Evolutionary conservation across 768 basidiomycete genomes (phyloP).

Genomic region (Amanita rubescens): DNA sequence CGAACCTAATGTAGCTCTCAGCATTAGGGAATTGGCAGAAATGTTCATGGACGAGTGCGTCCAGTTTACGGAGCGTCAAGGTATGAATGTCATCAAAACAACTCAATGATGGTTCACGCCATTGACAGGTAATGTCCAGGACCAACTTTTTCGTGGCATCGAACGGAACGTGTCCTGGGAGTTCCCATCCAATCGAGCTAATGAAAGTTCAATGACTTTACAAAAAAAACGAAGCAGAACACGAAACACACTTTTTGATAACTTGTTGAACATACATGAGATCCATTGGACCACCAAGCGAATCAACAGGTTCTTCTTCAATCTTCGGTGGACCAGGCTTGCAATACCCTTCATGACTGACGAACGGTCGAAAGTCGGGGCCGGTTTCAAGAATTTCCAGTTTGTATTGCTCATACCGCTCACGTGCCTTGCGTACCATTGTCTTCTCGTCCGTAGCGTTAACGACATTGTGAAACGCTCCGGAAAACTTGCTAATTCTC

Average conservation of each 20-base stretch:
- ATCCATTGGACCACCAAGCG: slow-evolving; percentile 9
- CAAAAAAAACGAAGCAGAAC: background rate
- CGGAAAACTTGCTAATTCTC: slow-evolving; percentile 38
- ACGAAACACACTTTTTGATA: background rate
- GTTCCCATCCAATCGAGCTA: slow-evolving; percentile 36
- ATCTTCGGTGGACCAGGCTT: background rate
- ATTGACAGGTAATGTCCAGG: slow-evolving; percentile 23
- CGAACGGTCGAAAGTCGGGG: slow-evolving; percentile 32
- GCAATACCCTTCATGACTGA: background rate
- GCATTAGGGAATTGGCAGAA: background rate
- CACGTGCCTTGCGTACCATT: slow-evolving; percentile 29
- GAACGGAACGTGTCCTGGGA: slow-evolving; percentile 33
- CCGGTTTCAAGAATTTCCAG: slow-evolving; percentile 27
- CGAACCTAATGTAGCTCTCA: background rate
- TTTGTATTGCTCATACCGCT: slow-evolving; percentile 26
- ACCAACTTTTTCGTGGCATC: slow-evolving; percentile 33
- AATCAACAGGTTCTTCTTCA: background rate
- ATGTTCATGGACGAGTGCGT: background rate
- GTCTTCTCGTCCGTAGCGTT: slow-evolving; percentile 26
- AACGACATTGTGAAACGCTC: slow-evolving; percentile 20
- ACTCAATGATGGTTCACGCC: slow-evolving; percentile 26
- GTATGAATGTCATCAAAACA: slow-evolving; percentile 27
- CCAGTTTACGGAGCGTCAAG: background rate
- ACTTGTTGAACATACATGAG: slow-evolving; percentile 21
- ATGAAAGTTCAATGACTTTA: background rate